These are phyloP conservation scores for Leptodermis oblonga DNA, from an alignment of 257 asterid genomes.

Conservation along the genomic window DNA sequence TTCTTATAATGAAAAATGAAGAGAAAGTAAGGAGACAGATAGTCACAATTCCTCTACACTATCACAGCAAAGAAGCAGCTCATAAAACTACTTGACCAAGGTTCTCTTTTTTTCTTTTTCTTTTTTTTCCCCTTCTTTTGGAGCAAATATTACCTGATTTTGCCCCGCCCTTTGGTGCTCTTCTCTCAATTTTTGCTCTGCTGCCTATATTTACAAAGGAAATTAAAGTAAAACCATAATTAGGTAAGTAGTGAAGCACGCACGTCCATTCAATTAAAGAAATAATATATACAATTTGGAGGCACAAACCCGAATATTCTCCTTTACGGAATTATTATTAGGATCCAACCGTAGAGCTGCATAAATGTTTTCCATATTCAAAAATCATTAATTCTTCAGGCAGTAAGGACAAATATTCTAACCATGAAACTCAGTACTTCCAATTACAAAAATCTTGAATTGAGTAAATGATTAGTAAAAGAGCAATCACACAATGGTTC, in stretches of 20 bases:
- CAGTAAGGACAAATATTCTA: constrained; percentile 1
- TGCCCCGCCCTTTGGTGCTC: constrained; percentile 47
- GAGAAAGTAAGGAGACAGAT: not conserved
- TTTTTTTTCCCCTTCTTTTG: too few relatives aligned
- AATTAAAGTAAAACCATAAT: constrained; percentile 10
- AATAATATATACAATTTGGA: constrained; percentile 10
- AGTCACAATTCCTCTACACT: not conserved
- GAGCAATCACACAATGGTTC: not conserved
- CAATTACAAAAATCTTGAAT: not conserved
- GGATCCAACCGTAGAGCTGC: constrained; percentile 88
- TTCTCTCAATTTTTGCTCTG: constrained; percentile 61
- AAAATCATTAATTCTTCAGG: constrained; percentile 9
- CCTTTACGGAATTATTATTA: constrained; percentile 55
- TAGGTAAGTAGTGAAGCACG: not conserved
- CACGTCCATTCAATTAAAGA: constrained; percentile 6
- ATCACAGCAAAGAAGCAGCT: not conserved
- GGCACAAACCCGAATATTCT: constrained; percentile 69
- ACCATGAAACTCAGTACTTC: not conserved
- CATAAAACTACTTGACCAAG: not conserved
- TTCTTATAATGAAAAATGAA: not conserved
- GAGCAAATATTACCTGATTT: constrained; percentile 46
- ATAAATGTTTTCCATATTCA: constrained; percentile 15
- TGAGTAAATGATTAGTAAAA: not conserved
- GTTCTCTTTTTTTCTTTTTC: not conserved
- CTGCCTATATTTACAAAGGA: constrained; percentile 42